Evolutionary conservation across 192 early-diverging fungal genomes (phyloP), one percentile per base, ranked within the genome.

Genomic region (Gamsiella multidivaricata): DNA sequence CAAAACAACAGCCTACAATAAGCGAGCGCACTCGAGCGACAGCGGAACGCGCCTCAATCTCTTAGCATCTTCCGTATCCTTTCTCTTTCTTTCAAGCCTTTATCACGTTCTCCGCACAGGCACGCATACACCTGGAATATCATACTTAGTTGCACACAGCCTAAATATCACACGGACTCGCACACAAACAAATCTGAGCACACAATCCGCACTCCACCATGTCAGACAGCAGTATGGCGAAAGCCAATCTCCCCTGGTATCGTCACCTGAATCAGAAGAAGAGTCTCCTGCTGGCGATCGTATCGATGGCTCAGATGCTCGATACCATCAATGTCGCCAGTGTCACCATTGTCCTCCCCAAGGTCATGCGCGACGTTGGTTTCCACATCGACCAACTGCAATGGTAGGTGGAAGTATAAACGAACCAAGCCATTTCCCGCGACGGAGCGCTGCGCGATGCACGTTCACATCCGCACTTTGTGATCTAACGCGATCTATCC

Each of bases 291-390:
- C 41, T 75, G 15, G 43, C 51, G 3, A 23, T 75, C 18, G 42
- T 75, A 14, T 75, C 71, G 2, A 60, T 75, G 71, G 71, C 71
- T 20, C 71, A 75, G 50, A 61, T 65, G 62, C 39, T 65, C 14
- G 62, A 65, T 34, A 43, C 54, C 39, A 65, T 65, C 51, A 65
- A 65, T 43, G 52, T 65, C 18, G 49, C 62, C 51, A 65, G 45
- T 18, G 45, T 54, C 20, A 28, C 9, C 3, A 43, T 41, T 9
- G 28, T 14, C 9, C 23, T 31, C 10, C 26, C 26, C 22, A 9
- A 53, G 6, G 8, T 31, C 51, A 25, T 7, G 26, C 22, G 25
- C 5, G 50, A 65, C 5, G 62, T 65, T 32, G 62, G 62, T 12
- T 65, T 31, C n/a, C 6, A 43, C 3, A 2, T 65, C 29, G 62